Evolutionary conservation across 75 land plant genomes (phyloP), one percentile per base, ranked within the genome.

Genomic region (Ceratopteris richardii): DNA sequence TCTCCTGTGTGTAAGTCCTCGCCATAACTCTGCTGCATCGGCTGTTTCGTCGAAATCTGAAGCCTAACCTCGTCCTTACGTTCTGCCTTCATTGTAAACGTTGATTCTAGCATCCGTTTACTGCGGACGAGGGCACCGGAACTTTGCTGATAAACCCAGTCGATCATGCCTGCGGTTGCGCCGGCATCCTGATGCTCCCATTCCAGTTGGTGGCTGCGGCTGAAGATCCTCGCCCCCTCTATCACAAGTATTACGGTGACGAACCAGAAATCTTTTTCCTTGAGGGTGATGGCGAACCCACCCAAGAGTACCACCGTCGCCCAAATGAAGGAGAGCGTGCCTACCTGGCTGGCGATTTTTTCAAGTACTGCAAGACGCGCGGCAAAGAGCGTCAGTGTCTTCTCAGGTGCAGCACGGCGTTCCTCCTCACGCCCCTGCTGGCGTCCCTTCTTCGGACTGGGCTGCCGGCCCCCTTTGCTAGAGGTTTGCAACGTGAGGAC

Each of bases 401-500:
- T 86, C 54, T 91, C 97, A 0, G 97, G 94, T 29, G 86, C 82
- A n/a, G n/a, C n/a, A n/a, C n/a, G n/a, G n/a, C n/a, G n/a, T n/a
- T n/a, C n/a, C n/a, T n/a, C n/a, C n/a, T n/a, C n/a, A n/a, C n/a
- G n/a, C n/a, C n/a, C n/a, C n/a, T n/a, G n/a, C n/a, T n/a, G n/a
- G n/a, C n/a, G n/a, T n/a, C n/a, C n/a, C n/a, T n/a, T n/a, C n/a
- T n/a, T n/a, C n/a, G n/a, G n/a, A n/a, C n/a, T n/a, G n/a, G n/a
- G n/a, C n/a, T n/a, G n/a, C n/a, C n/a, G n/a, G n/a, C n/a, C n/a
- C n/a, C n/a, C n/a, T n/a, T n/a, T n/a, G n/a, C n/a, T n/a, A n/a
- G n/a, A n/a, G n/a, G n/a, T n/a, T n/a, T n/a, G n/a, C n/a, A n/a
- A n/a, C n/a, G n/a, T n/a, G n/a, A n/a, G n/a, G n/a, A n/a, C n/a